Percentiles rank a stretch among this genome's conserved stretches.
These are phyloP conservation scores for Myxozyma neotropica DNA, from an alignment of 805 yeast genomes.

Conservation along the genomic window DNA sequence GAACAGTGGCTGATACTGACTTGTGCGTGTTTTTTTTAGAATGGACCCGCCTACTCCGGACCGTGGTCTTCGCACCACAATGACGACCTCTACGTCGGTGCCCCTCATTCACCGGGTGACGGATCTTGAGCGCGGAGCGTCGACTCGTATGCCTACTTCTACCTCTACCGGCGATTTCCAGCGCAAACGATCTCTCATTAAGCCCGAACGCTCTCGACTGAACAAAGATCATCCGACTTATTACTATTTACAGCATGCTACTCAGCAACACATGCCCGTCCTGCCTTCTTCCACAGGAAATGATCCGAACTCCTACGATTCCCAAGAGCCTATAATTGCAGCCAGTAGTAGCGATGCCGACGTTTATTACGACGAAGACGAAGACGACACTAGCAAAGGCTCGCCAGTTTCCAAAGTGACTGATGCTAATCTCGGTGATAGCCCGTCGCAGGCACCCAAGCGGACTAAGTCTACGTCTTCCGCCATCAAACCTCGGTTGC, in stretches of 20 bases:
- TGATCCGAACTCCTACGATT: conserved; percentile 50
- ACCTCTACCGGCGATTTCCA: conserved; percentile 31
- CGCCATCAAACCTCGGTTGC: not conserved
- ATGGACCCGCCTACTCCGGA: conserved; percentile 13
- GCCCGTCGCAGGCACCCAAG: not conserved
- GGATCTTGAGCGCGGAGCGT: conserved; percentile 17
- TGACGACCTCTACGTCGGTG: conserved; percentile 25
- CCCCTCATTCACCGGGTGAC: conserved; percentile 19
- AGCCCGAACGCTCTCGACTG: conserved; percentile 77
- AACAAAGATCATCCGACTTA: conserved; percentile 72
- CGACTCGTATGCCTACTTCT: conserved; percentile 18
- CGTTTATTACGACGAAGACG: conserved; percentile 16
- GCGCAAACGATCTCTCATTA: conserved; percentile 69
- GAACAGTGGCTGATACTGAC: too few species aligned
- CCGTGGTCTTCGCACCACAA: conserved; percentile 11
- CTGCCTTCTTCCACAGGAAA: conserved; percentile 74
- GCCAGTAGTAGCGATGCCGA: not conserved
- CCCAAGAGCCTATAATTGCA: conserved; percentile 3
- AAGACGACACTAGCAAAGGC: conserved; percentile 19
- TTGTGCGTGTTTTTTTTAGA: not conserved
- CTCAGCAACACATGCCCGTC: conserved; percentile 63
- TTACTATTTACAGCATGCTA: conserved; percentile 74
- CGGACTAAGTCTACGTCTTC: not conserved
- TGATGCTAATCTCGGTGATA: not conserved
- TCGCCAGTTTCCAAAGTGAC: conserved; percentile 19